Base-by-base conservation (phyloP, 225 moss, liverwort and hornwort species). In the Physcomitrellopsis africana region DNA sequence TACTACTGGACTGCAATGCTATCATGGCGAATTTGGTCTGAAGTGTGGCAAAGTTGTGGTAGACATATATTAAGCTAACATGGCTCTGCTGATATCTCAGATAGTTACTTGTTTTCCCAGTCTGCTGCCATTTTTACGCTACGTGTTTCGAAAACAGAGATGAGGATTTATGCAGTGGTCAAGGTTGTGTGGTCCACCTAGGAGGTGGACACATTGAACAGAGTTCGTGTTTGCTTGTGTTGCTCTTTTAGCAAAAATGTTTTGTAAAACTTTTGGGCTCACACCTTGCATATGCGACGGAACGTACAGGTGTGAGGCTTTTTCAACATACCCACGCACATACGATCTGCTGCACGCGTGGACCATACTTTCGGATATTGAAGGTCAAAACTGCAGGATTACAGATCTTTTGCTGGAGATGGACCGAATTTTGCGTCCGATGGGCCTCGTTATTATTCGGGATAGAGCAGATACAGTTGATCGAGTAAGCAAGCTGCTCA, bases 281-380 rank as follows among this genome's bases (percentile, higher is more conserved):
- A 68, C 48, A 68, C n/a, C 15, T 8, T 43, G 6, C 48, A 29
- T 61, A 37, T 67, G 42, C 14, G 24, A 16, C 60, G 74, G 29
- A 18, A 43, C 53, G 24, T 76, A 68, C 84, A 99, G 97, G 97
- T 99, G 97, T 77, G 97, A 99, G 83, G 83, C 94, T n/a, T 99
- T 93, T 69, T 99, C 97, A 65, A 94, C 97, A 52, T 99, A 99
- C 65, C 97, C 97, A 57, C 93, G 97, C 73, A 99, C 97, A 9
- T 99, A 99, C 74, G 97, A 99, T 65, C 24, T 95, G 63, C 83
- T 99, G 61, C 97, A 99, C 71, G 94, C 93, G 8, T 99, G 94
- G 93, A 83, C 82, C 55, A 83, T 99, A 23, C 90, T 99, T 67
- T 93, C 94, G 47, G 88, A 94, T 56, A 82, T 99, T 19, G 94